phyloP scores from a whole-genome alignment of 768 basidiomycete species.

The Boletus sp. region DNA sequence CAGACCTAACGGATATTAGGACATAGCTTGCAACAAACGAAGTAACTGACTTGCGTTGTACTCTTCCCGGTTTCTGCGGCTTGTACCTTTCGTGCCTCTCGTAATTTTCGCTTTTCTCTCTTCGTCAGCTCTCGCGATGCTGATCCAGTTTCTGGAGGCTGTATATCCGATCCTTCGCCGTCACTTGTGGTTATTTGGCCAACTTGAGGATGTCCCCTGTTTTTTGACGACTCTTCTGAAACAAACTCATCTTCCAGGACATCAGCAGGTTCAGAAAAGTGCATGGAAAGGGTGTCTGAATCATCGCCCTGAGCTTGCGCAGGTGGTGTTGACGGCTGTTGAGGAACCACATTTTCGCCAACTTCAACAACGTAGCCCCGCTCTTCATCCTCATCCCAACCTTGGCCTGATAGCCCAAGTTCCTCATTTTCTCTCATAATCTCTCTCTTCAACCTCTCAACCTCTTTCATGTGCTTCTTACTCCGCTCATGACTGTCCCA shows the following conservation, averaged over 20 bases:
- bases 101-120: conserved; percentile 75
- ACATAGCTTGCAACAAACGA: neutral
- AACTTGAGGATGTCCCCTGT: conserved; percentile 1
- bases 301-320: neutral
- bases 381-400: conserved; percentile 23
- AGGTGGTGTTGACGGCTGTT: conserved; percentile 17
- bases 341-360: conserved; percentile 4
- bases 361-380: conserved; percentile 12
- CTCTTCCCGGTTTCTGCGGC: conserved; percentile 1
- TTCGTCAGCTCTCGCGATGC: conserved; percentile 52
- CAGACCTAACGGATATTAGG: conserved; percentile 42
- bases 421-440: conserved; percentile 76
- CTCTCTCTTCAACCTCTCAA: conserved; percentile 71
- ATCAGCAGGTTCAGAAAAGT: neutral
- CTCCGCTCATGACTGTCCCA: conserved; percentile 97
- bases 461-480: conserved; percentile 88
- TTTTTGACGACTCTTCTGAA: conserved; percentile 8
- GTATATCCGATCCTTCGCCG: neutral
- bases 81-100: conserved; percentile 67
- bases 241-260: conserved; percentile 5
- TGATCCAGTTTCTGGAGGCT: neutral
- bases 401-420: conserved; percentile 49
- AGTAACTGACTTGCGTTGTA: conserved; percentile 8
- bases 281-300: neutral
- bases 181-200: neutral